Percentiles rank a stretch among this genome's conserved stretches.
These are phyloP conservation scores for Polychytrium aggregatum DNA, from an alignment of 192 early-diverging fungal species.

Conservation along the genomic window DNA sequence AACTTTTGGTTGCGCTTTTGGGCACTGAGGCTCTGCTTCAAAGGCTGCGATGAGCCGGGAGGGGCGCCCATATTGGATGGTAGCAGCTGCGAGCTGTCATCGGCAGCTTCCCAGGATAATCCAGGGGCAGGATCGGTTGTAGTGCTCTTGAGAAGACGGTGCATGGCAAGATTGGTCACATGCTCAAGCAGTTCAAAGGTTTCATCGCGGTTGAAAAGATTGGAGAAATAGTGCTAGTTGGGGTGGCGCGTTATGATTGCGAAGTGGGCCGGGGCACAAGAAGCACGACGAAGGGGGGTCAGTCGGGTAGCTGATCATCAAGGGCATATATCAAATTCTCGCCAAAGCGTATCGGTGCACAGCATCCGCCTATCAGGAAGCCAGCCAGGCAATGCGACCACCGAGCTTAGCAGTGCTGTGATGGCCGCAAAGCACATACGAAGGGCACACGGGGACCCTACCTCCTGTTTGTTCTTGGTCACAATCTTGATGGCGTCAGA, in stretches of 20 bases:
- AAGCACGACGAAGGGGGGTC: no score
- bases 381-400: no score
- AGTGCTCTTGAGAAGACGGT: constrained; percentile 73
- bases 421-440: no score
- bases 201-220: constrained; percentile 94
- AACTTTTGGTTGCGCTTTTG: constrained; percentile 72
- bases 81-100: background rate
- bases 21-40: constrained; percentile 41
- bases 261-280: background rate
- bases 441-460: constrained; percentile 11
- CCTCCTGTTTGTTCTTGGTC: constrained; percentile 70
- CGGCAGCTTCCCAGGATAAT: constrained; percentile 19
- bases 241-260: no score
- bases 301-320: no score
- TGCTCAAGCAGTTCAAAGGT: constrained; percentile 91
- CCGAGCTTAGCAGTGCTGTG: no score
- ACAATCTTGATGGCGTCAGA: constrained; percentile 78
- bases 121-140: constrained; percentile 54
- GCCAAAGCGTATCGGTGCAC: no score
- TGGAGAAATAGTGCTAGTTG: constrained; percentile 74
- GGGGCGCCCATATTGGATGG: constrained; percentile 2
- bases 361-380: no score
- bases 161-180: constrained; percentile 78
- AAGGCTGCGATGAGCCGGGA: constrained; percentile 9
- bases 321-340: no score